These are phyloP conservation scores for Paspalum vaginatum DNA, from an alignment of 176 grass and related monocot genomes.

Conservation along the genomic window DNA sequence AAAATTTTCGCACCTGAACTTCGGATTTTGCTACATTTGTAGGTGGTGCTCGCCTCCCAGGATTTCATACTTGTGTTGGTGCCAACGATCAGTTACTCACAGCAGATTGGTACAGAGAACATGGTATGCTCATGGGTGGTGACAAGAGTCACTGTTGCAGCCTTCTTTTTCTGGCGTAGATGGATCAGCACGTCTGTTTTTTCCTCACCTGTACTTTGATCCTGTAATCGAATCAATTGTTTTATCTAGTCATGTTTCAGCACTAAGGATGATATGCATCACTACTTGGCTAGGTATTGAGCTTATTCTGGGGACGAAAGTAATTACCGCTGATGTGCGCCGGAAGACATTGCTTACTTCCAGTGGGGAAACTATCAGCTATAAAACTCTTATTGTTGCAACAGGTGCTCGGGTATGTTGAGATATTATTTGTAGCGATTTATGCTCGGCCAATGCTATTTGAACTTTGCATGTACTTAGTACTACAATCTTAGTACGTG, in stretches of 20 bases:
- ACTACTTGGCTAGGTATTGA: slow-evolving; percentile 56
- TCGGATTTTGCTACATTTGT: not conserved
- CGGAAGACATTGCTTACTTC: slow-evolving; percentile 57
- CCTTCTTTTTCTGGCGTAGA: not conserved
- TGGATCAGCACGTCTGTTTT: not conserved
- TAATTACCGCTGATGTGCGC: slow-evolving; percentile 55
- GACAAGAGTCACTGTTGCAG: not conserved
- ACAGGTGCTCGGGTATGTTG: slow-evolving; percentile 79
- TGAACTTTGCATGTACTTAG: not conserved
- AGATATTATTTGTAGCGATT: slow-evolving; percentile 11
- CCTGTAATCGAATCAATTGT: not conserved
- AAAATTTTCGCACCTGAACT: not conserved
- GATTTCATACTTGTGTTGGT: slow-evolving; percentile 93
- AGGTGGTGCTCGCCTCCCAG: slow-evolving; percentile 68
- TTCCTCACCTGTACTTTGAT: not conserved
- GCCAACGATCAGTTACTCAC: slow-evolving; percentile 64
- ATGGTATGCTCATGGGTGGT: slow-evolving; percentile 54
- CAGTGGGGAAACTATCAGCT: slow-evolving; percentile 69
- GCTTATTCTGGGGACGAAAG: slow-evolving; percentile 75
- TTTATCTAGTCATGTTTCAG: not conserved
- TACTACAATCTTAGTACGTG: not conserved
- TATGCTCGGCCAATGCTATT: not conserved
- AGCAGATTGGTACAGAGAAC: slow-evolving; percentile 70
- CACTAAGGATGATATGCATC: not conserved
- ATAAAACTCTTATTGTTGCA: slow-evolving; percentile 76